These are phyloP conservation scores for Sungouiella thailandica DNA, from an alignment of 805 yeast species.

Conservation along the genomic window DNA sequence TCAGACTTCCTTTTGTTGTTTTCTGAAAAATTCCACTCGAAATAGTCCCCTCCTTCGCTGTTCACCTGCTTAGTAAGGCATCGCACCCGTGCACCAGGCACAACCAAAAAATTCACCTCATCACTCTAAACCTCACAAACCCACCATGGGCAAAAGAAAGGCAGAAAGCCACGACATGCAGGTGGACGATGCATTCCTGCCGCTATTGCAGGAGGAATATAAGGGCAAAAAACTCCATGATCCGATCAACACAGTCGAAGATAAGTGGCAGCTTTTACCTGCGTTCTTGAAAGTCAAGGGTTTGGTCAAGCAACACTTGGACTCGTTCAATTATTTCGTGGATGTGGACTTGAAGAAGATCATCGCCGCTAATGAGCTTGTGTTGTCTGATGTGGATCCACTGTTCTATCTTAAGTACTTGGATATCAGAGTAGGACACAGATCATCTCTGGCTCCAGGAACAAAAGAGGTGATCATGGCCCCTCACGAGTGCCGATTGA, in stretches of 20 bases:
- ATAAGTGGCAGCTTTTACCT: conserved; percentile 94
- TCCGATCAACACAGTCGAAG: conserved; percentile 85
- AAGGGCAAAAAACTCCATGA: conserved; percentile 86
- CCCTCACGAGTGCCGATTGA: conserved; percentile 92
- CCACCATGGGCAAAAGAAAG: conserved; percentile 13
- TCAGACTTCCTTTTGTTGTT: too few species aligned
- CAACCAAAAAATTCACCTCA: conserved; percentile 5
- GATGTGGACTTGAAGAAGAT: conserved; percentile 91
- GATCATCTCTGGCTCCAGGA: conserved; percentile 46
- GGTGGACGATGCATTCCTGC: conserved; percentile 62
- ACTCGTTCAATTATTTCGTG: conserved; percentile 95
- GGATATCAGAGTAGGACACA: conserved; percentile 88
- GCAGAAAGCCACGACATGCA: conserved; percentile 5
- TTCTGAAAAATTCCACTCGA: too few species aligned
- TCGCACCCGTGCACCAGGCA: conserved; percentile 14
- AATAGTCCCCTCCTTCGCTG: too few species aligned
- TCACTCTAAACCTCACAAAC: conserved; percentile 1
- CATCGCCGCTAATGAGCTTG: conserved; percentile 82
- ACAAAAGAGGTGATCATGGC: conserved; percentile 62
- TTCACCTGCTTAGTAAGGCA: too few species aligned
- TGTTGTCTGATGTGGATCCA: conserved; percentile 93
- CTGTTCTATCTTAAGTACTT: conserved; percentile 90
- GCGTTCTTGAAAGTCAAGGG: conserved; percentile 96
- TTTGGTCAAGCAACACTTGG: conserved; percentile 92
- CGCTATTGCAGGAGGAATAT: conserved; percentile 72